phyloP scores from a whole-genome alignment of 75 land plant species.

The Cryptomeria japonica region DNA sequence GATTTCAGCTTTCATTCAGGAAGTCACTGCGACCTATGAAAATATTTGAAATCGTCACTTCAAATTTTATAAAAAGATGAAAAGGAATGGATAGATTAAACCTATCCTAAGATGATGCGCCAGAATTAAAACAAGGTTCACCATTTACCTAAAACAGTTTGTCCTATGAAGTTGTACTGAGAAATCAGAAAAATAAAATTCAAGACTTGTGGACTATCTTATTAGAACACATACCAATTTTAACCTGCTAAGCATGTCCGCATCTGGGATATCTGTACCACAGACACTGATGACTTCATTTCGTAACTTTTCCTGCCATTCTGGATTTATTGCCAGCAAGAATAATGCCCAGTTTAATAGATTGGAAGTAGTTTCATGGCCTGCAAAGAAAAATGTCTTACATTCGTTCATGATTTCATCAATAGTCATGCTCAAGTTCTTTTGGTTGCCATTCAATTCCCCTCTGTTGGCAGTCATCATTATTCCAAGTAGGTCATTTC shows the following conservation, averaged over 20 bases:
- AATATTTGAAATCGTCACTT: too few relatives aligned
- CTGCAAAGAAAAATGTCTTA: conserved; percentile 66
- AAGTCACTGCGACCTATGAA: too few relatives aligned
- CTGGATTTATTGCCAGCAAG: conserved; percentile 12
- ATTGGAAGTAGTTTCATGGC: conserved; percentile 56
- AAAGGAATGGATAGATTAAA: too few relatives aligned
- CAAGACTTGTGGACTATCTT: background rate
- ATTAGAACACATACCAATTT: conserved; percentile 21
- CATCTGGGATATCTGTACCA: conserved; percentile 11
- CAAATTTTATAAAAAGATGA: too few relatives aligned
- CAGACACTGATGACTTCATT: conserved; percentile 22
- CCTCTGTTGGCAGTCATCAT: conserved; percentile 44
- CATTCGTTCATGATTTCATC: conserved; percentile 71
- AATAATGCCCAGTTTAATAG: conserved; percentile 46
- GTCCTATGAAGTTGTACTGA: background rate
- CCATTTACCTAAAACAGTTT: background rate
- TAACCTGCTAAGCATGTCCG: conserved; percentile 18
- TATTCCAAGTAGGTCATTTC: conserved; percentile 37
- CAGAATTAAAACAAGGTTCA: too few relatives aligned
- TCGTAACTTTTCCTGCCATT: conserved; percentile 24
- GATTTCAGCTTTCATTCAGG: too few relatives aligned
- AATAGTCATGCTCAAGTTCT: conserved; percentile 24
- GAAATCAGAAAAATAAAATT: background rate
- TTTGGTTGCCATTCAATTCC: conserved; percentile 13
- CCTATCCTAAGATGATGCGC: too few relatives aligned